phyloP scores from a whole-genome alignment of 257 asterid genomes.

The Salvia hispanica region DNA sequence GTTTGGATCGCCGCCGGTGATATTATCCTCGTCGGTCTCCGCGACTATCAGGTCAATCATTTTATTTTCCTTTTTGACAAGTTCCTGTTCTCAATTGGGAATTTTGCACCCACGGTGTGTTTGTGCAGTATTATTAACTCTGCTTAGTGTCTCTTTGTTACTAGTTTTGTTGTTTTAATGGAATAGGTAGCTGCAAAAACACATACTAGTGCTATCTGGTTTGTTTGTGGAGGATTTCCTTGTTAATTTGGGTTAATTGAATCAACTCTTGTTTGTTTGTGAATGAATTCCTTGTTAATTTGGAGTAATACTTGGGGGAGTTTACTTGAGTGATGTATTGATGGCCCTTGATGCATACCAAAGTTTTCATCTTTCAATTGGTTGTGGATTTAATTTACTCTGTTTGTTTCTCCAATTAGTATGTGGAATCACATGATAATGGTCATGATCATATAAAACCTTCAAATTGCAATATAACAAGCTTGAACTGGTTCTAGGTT shows the following conservation, averaged over 20 bases:
- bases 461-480: background rate
- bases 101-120: background rate
- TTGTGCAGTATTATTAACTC: background rate
- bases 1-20: conserved; percentile 99
- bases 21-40: conserved; percentile 91
- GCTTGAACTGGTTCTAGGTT: background rate
- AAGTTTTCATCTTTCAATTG: background rate
- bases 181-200: background rate
- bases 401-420: background rate
- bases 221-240: background rate
- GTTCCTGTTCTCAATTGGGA: background rate
- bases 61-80: background rate
- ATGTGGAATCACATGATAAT: background rate
- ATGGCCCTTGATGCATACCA: background rate
- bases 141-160: background rate
- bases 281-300: background rate
- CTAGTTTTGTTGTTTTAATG: background rate
- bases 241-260: background rate
- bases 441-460: background rate
- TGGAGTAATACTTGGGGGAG: background rate
- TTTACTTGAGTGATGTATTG: no score
- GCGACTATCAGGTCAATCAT: conserved; percentile 71
- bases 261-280: background rate
- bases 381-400: background rate
- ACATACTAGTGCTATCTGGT: background rate